Evolutionary conservation across 768 basidiomycete genomes (phyloP).

Genomic region (Podaxis rugospora): DNA sequence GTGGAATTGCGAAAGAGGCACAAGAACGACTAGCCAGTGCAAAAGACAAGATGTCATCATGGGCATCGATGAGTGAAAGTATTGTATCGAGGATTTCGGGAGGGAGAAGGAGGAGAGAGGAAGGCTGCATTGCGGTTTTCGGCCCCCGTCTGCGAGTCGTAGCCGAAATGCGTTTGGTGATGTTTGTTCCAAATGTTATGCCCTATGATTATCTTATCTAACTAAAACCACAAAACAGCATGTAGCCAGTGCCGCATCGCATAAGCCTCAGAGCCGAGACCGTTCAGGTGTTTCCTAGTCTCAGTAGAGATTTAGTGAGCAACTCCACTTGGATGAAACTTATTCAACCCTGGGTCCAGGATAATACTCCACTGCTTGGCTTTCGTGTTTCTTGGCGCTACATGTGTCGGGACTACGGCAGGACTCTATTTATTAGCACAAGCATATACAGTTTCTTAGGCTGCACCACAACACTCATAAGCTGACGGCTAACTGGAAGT

Average conservation of each 20-base stretch:
- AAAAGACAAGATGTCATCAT: conserved; percentile 38
- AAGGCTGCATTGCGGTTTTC: background rate
- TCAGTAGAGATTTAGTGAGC: background rate
- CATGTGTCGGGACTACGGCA: no score
- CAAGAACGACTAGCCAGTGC: conserved; percentile 37
- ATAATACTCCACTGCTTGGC: background rate
- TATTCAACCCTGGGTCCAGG: background rate
- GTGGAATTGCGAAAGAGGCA: conserved; percentile 35
- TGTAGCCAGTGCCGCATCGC: background rate
- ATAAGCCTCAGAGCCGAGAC: background rate
- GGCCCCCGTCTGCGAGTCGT: background rate
- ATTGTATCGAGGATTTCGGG: conserved; percentile 45
- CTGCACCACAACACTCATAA: no score
- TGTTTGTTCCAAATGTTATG: background rate
- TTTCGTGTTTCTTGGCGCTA: background rate
- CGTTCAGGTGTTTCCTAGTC: background rate
- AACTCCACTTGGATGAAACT: background rate
- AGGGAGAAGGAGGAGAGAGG: conserved; percentile 34
- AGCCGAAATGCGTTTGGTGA: background rate
- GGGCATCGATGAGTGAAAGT: conserved; percentile 36
- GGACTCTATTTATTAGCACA: no score
- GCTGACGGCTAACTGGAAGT: no score
- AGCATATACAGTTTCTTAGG: no score
- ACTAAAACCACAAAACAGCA: background rate
- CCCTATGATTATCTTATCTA: background rate